Evolutionary conservation across 2,329 filamentous ascomycete species (phyloP).

Genomic region (Colletotrichum sp.): DNA sequence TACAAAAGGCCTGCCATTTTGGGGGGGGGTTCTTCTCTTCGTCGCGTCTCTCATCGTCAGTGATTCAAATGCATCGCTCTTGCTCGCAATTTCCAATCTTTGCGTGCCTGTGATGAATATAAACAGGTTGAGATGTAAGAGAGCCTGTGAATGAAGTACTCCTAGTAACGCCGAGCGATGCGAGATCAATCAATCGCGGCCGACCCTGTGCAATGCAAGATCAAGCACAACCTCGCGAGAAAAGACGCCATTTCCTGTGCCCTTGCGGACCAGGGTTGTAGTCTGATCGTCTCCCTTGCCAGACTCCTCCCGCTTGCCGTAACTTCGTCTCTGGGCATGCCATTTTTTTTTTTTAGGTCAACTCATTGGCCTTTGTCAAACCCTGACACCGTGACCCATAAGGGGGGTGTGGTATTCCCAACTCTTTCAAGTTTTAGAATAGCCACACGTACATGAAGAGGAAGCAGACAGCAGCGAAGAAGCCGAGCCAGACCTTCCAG

Average conservation of each 20-base stretch:
- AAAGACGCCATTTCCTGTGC: neutral
- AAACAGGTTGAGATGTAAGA: neutral
- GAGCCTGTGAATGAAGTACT: neutral
- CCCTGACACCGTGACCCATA: neutral
- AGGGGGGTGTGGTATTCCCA: neutral
- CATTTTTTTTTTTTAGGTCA: neutral
- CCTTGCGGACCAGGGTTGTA: neutral
- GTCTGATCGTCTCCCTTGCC: neutral
- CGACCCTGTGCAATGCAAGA: neutral
- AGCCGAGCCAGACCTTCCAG: constrained; percentile 92
- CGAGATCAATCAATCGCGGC: neutral
- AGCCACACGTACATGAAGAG: constrained; percentile 95
- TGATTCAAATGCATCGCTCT: neutral
- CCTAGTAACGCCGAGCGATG: constrained; percentile 7
- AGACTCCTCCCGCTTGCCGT: neutral
- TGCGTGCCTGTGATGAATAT: neutral
- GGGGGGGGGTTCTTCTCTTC: neutral
- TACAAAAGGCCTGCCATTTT: neutral
- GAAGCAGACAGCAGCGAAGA: constrained; percentile 82
- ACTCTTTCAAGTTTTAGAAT: constrained; percentile 55
- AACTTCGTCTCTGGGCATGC: neutral
- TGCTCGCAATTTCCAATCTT: neutral
- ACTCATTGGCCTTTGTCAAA: neutral
- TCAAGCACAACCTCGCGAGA: neutral
- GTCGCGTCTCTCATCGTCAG: neutral